Evolutionary conservation across 2,329 filamentous ascomycete genomes (phyloP), one percentile per base, ranked within the genome.

Genomic region (Pseudogymnoascus sp.): DNA sequence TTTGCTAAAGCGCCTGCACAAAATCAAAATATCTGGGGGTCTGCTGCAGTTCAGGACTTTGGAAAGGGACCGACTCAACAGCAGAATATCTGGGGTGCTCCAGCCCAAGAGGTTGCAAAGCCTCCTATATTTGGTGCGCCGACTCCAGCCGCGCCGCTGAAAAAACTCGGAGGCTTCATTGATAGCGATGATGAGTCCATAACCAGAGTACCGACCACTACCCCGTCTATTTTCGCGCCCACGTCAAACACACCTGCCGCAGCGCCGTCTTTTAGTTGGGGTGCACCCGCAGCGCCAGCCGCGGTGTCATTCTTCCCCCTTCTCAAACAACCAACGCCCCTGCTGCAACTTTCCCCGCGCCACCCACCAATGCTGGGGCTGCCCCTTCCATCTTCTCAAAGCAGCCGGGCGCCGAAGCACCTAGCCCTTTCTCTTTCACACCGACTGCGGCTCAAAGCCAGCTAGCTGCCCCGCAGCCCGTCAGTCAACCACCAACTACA

Each of bases 151-250:
- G 21, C 12, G 9, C 35, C 58, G n/a, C 35, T 14, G 31, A 60
- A 60, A 28, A 60, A 25, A 38, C 23, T 60, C 18, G 58, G 58
- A 25, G 58, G 35, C 25, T 60, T 60, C 58, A 60, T 60, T 38
- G 58, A 60, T 35, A 40, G 35, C 25, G 58, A 60, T 21, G 58
- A 60, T 28, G 58, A 60, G 38, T 16, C 38, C n/a, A 16, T 4
- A 25, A 18, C 18, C 4, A 38, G 8, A 16, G 18, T 11, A 25
- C 12, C 58, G 16, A 41, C 58, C 2, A 31, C 33, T 11, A 25
- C 33, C 8, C 21, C 58, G 35, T 41, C 33, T 60, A 5, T 40
- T 25, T 60, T 60, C 35, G n/a, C 35, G 21, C n/a, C 38, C 28
- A 35, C 33, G 21, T 31, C 58, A 16, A 25, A 25, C 4, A 35